Percentiles rank a stretch among this genome's conserved stretches.
phyloP scores from a whole-genome alignment of 2,329 filamentous ascomycete species.

The Xylariales sp. region DNA sequence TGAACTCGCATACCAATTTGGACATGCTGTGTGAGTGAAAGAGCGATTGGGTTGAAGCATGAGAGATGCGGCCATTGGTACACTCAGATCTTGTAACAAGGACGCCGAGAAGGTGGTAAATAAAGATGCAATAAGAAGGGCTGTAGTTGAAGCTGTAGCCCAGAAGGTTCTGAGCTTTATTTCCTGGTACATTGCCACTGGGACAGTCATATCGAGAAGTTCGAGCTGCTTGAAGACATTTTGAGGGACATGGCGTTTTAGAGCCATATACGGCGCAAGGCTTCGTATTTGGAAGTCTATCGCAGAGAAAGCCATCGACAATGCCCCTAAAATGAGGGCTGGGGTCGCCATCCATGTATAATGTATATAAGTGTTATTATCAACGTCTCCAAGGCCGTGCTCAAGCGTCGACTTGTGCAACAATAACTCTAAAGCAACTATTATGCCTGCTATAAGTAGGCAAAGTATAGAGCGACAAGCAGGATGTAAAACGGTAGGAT shows the following conservation, averaged over 20 bases:
- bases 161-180: background rate
- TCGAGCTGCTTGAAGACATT: conserved; percentile 1
- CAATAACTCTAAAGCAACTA: conserved; percentile 2
- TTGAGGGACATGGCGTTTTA: background rate
- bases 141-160: conserved; percentile 5
- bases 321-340: conserved; percentile 1
- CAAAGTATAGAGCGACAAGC: background rate
- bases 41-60: background rate
- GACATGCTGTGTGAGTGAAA: background rate
- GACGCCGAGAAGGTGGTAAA: conserved; percentile 23
- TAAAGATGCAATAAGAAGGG: conserved; percentile 14
- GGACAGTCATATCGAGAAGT: conserved; percentile 11
- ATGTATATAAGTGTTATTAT: conserved; percentile 3
- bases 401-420: background rate
- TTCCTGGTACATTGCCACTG: background rate
- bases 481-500: conserved; percentile 9
- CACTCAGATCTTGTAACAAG: background rate
- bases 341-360: conserved; percentile 12
- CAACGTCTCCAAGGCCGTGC: conserved; percentile 4
- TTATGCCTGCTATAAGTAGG: background rate
- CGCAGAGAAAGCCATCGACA: background rate
- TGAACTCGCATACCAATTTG: fast-evolving
- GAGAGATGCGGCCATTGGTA: background rate
- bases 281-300: conserved; percentile 3
- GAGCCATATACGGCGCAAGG: background rate